Conservation (phyloP, 495 filamentous ascomycete species). For the Hapsidospora chrysogenum region DNA sequence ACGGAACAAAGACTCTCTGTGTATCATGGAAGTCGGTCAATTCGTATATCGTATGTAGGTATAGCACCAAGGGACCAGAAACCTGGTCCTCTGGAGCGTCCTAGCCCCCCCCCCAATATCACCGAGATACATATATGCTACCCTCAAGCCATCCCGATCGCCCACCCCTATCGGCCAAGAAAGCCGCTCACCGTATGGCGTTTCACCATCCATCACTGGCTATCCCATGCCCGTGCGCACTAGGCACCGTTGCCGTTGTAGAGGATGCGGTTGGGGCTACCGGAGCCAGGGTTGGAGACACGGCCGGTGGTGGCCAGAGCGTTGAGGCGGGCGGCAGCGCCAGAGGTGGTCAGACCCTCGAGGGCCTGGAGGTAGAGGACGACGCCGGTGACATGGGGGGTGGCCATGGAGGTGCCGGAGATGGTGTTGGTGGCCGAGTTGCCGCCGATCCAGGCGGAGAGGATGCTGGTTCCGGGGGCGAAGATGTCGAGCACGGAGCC, state of each 20-base stretch:
- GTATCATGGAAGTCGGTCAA: too few species aligned
- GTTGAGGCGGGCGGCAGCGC: slow-evolving; percentile 20
- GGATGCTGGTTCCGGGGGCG: slow-evolving; percentile 36
- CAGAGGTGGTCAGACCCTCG: slow-evolving; percentile 24
- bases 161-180: too few species aligned
- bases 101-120: too few species aligned
- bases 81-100: too few species aligned
- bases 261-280: slow-evolving; percentile 20
- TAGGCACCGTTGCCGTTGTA: slow-evolving; percentile 28
- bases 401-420: slow-evolving; percentile 45
- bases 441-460: slow-evolving; percentile 32
- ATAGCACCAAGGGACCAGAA: too few species aligned
- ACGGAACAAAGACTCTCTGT: too few species aligned
- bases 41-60: too few species aligned
- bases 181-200: too few species aligned
- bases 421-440: slow-evolving; percentile 33
- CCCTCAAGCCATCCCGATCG: too few species aligned
- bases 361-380: slow-evolving; percentile 36
- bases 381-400: slow-evolving; percentile 43
- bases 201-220: too few species aligned
- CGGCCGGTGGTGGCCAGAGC: slow-evolving; percentile 18
- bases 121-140: too few species aligned
- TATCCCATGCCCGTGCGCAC: too few species aligned
- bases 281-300: slow-evolving; percentile 13
- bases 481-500: slow-evolving; percentile 42